Evolutionary conservation across 495 filamentous ascomycete genomes (phyloP).

Genomic region (Achaetomiella virescens): DNA sequence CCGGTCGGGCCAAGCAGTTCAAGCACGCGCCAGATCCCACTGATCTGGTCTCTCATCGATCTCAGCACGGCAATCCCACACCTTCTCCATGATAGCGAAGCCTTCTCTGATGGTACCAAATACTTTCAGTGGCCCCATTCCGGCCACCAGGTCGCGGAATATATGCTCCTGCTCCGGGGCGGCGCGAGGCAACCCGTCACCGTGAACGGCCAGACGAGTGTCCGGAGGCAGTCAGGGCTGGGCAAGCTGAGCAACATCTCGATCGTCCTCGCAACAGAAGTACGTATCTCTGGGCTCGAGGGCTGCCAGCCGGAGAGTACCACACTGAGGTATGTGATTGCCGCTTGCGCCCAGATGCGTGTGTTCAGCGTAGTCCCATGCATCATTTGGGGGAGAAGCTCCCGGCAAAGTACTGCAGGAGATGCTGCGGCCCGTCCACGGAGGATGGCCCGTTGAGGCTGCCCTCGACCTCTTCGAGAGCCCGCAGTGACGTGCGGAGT

Average conservation of each 20-base stretch:
- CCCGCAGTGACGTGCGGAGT: conserved; percentile 26
- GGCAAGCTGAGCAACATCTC: conserved; percentile 28
- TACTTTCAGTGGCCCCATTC: conserved; percentile 34
- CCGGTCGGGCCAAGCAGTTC: conserved; percentile 28
- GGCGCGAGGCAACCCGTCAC: conserved; percentile 49
- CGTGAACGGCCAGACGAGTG: conserved; percentile 47
- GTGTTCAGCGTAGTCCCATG: conserved; percentile 17
- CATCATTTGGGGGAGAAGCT: neutral
- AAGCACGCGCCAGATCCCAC: conserved; percentile 40
- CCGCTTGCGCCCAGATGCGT: conserved; percentile 44
- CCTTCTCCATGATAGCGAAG: conserved; percentile 46
- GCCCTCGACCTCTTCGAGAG: neutral
- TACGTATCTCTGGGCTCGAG: conserved; percentile 32
- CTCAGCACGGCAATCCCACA: conserved; percentile 38
- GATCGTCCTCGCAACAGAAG: conserved; percentile 32
- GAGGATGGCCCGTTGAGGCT: conserved; percentile 2
- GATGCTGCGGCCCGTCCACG: conserved; percentile 1
- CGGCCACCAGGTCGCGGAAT: conserved; percentile 35
- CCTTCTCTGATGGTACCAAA: conserved; percentile 44
- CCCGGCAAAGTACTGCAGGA: conserved; percentile 9
- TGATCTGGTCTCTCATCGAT: conserved; percentile 25
- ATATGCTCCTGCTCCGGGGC: conserved; percentile 34
- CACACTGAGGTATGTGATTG: conserved; percentile 43
- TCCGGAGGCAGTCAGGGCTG: conserved; percentile 27
- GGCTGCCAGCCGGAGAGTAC: conserved; percentile 52